Percentiles rank a stretch among this genome's conserved stretches.
Conservation (phyloP, 2,329 filamentous ascomycete species). For the Chrysosporium keratinophilum region DNA sequence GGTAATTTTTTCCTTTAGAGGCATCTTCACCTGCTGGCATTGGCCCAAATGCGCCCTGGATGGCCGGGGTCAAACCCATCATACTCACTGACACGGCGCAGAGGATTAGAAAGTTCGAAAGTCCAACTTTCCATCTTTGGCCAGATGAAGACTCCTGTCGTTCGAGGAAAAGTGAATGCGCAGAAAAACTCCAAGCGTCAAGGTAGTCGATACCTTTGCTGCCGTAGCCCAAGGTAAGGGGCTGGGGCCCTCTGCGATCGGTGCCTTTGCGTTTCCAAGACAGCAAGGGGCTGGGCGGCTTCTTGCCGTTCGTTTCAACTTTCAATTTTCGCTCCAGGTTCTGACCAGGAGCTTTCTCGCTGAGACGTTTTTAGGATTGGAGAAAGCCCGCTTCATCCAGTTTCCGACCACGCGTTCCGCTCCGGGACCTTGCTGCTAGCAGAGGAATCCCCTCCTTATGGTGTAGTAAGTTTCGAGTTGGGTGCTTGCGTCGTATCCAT, state of each 20-base stretch:
- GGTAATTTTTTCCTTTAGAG: constrained; percentile 27
- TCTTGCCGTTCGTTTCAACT: constrained; percentile 28
- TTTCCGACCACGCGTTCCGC: constrained; percentile 36
- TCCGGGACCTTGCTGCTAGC: constrained; percentile 46
- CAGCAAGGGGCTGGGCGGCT: constrained; percentile 21
- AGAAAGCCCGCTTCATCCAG: constrained; percentile 34
- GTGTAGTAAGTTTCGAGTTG: constrained; percentile 46
- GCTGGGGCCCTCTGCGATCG: constrained; percentile 23
- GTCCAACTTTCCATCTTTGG: constrained; percentile 27
- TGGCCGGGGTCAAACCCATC: constrained; percentile 40
- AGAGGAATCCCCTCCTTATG: constrained; percentile 43
- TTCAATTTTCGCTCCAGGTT: constrained; percentile 40
- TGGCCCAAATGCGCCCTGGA: constrained; percentile 46
- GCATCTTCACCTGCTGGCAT: constrained; percentile 32
- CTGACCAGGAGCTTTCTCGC: constrained; percentile 37
- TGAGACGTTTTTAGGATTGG: constrained; percentile 34
- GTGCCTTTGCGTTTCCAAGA: constrained; percentile 26
- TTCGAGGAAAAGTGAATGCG: constrained; percentile 39
- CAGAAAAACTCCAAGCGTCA: constrained; percentile 40
- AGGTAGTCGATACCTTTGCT: constrained; percentile 50
- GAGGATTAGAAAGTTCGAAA: constrained; percentile 41
- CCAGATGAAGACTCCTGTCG: constrained; percentile 36
- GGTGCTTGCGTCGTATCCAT: constrained; percentile 42
- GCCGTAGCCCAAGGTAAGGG: constrained; percentile 34
- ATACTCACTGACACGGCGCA: constrained; percentile 36